phyloP scores from a whole-genome alignment of 768 basidiomycete species.

The Kondoa malvinella region DNA sequence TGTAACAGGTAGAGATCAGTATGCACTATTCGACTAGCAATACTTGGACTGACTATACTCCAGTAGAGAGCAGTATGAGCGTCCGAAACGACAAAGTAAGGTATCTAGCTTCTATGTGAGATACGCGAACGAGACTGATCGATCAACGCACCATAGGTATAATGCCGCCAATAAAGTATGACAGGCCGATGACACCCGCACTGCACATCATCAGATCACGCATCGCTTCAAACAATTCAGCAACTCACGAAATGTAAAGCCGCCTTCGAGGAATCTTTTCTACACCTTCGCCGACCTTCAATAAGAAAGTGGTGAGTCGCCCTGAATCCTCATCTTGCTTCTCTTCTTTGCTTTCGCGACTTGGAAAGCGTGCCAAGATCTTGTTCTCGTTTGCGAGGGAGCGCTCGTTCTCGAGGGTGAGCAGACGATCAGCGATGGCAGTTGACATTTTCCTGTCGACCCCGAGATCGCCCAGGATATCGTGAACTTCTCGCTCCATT shows the following conservation, averaged over 20 bases:
- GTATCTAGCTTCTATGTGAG: conserved; percentile 11
- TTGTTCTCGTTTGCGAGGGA: conserved; percentile 18
- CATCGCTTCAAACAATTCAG: background rate
- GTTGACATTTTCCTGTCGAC: conserved; percentile 66
- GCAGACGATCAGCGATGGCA: conserved; percentile 56
- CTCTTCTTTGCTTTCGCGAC: conserved; percentile 11
- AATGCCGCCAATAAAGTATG: conserved; percentile 74
- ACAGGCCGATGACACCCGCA: conserved; percentile 69
- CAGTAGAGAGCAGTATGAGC: conserved; percentile 41
- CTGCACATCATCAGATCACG: background rate
- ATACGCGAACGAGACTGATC: background rate
- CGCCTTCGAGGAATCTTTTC: conserved; percentile 76
- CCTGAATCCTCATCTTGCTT: conserved; percentile 53
- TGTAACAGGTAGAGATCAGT: too few relatives aligned
- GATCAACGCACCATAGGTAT: conserved; percentile 66
- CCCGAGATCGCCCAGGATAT: conserved; percentile 71
- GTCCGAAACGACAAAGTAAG: conserved; percentile 52
- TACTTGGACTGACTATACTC: too few relatives aligned
- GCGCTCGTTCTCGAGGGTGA: conserved; percentile 35
- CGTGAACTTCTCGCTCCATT: conserved; percentile 86
- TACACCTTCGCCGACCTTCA: conserved; percentile 88
- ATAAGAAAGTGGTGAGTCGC: conserved; percentile 77
- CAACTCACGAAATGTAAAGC: conserved; percentile 35
- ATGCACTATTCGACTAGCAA: too few relatives aligned
- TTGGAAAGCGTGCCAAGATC: conserved; percentile 21